These are phyloP conservation scores for Diplodia corticola DNA, from an alignment of 2,329 filamentous ascomycete species.

Conservation along the genomic window DNA sequence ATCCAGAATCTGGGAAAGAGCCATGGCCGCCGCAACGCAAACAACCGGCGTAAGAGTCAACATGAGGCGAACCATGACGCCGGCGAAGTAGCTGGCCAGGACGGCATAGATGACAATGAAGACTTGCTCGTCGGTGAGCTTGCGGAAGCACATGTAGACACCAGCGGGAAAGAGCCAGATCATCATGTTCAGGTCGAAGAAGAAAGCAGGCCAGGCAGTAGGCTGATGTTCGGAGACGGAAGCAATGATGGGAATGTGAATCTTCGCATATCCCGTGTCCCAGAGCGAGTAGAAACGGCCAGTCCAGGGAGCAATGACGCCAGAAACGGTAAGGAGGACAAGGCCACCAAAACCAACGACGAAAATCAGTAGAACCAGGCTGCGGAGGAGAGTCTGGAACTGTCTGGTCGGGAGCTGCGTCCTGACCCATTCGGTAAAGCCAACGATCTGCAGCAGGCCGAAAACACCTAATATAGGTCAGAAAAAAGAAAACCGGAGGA, in stretches of 20 bases:
- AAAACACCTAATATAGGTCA: constrained; percentile 70
- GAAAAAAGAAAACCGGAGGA: constrained; percentile 9
- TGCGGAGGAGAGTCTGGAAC: constrained; percentile 85
- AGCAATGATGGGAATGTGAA: constrained; percentile 98
- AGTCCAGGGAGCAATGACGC: constrained; percentile 95
- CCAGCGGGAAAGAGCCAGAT: constrained; percentile 99
- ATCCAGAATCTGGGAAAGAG: constrained; percentile 83
- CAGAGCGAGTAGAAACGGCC: constrained; percentile 99
- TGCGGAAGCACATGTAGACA: constrained; percentile 97
- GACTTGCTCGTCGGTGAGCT: constrained; percentile 91
- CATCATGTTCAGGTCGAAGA: constrained; percentile 96
- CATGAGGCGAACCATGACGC: constrained; percentile 99
- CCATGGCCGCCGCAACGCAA: constrained; percentile 89
- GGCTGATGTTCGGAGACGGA: constrained; percentile 99
- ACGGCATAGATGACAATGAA: constrained; percentile 98
- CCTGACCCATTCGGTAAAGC: constrained; percentile 86
- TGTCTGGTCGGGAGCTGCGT: constrained; percentile 88
- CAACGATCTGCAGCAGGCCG: constrained; percentile 89
- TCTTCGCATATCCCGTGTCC: constrained; percentile 98
- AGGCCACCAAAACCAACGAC: constrained; percentile 72
- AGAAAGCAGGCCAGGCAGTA: constrained; percentile 98
- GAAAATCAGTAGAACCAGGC: constrained; percentile 73
- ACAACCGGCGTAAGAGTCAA: constrained; percentile 94
- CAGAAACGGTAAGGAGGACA: constrained; percentile 78
- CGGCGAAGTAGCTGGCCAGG: constrained; percentile 95